These are phyloP conservation scores for Aegilops umbellulata DNA, from an alignment of 176 grass and related monocot species.

Conservation along the genomic window DNA sequence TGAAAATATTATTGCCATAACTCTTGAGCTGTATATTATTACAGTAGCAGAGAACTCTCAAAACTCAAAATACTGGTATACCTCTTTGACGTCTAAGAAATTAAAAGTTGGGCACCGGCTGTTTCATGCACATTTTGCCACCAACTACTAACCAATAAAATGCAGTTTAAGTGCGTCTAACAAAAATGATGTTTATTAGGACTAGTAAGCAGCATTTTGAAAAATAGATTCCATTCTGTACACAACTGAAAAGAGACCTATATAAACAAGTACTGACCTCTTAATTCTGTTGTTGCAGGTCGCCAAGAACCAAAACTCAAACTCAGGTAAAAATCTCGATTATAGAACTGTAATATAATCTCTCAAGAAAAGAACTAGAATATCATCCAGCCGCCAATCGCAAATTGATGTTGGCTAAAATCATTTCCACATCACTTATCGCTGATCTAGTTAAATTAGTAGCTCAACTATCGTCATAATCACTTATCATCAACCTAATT, in stretches of 20 bases:
- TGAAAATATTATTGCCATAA: too few relatives aligned
- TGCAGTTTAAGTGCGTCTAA: too few relatives aligned
- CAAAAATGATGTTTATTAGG: not conserved
- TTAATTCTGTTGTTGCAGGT: not conserved
- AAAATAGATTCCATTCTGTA: not conserved
- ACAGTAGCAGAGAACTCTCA: too few relatives aligned
- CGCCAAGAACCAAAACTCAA: not conserved
- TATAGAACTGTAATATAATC: not conserved
- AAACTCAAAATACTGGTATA: too few relatives aligned
- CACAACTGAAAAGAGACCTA: not conserved
- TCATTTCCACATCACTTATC: too few relatives aligned
- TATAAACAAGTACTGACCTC: not conserved
- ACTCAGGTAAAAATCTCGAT: not conserved
- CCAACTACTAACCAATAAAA: not conserved
- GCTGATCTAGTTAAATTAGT: too few relatives aligned
- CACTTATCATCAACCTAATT: too few relatives aligned
- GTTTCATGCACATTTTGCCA: not conserved
- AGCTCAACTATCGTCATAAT: too few relatives aligned
- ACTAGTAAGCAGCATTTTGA: not conserved
- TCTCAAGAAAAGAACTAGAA: not conserved
- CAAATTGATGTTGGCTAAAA: not conserved
- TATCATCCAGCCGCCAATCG: not conserved
- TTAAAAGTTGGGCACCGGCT: not conserved
- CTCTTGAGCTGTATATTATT: too few relatives aligned
- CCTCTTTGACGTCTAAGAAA: too few relatives aligned